Base-by-base conservation (phyloP, 1,284 basidiomycete genomes). In the Butyriboletus appendiculatus region DNA sequence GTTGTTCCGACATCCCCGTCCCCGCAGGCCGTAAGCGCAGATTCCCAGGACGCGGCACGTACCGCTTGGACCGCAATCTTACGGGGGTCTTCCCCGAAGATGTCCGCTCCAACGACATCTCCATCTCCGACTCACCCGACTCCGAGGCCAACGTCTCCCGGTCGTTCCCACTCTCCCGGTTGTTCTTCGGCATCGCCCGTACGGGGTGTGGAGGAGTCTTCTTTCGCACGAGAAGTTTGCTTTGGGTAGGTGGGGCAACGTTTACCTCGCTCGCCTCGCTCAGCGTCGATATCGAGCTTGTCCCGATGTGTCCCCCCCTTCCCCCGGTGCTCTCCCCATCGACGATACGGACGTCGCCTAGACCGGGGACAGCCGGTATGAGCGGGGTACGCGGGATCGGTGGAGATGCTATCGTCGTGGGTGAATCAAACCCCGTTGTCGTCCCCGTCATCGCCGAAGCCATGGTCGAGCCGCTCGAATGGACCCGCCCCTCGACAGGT, bases 1-100 rank as follows among this genome's bases (percentile, higher is more conserved):
- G 71, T 54, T 71, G 66, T 50, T 71, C 61, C 8, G 61, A 46
- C 54, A 62, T 39, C 52, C 48, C 50, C 33, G 18, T 40, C 53
- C 50, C 49, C 26, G 59, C 45, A 54, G 62, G 45, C 2, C 70
- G 65, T 14, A 79, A 73, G 26, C 76, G 76, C 48, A 86, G 66
- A 55, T 76, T 78, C 9, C 76, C 71, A 28, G 80, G 77, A 22
- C 78, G 75, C 18, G 72, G 60, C 40, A 71, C 64, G 52, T 78
- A 70, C 18, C 81, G 79, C 65, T 81, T 86, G 11, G 80, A 72
- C 20, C 83, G 80, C 11, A 81, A 55, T 16, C 37, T 57, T 5
- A 45, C 33, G 38, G 80, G 77, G 20, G 73, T 64, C 58, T 72
- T 76, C 45, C 70, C 72, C 56, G 45, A 66, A 16, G 74, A 61